Evolutionary conservation across 371 early-diverging fungal genomes (phyloP).

Genomic region (Saksenaea vasiformis): DNA sequence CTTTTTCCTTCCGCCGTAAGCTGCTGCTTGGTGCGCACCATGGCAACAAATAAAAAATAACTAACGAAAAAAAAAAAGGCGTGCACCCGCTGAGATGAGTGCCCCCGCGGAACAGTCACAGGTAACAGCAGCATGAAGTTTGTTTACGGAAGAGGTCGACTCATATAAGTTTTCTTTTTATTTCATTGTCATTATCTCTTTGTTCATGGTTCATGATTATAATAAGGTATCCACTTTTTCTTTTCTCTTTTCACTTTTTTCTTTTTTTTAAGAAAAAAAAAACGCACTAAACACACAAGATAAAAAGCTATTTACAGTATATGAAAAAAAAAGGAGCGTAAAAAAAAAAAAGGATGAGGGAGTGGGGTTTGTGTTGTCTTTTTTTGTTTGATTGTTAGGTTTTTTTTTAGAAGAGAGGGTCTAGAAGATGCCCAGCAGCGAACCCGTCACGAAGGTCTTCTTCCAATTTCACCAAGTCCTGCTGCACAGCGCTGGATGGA

Average conservation of each 20-base stretch:
- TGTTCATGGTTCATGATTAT: constrained; percentile 5
- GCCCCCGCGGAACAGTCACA: neutral
- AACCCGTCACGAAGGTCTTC: constrained; percentile 9
- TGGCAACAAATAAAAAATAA: neutral
- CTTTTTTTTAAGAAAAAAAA: neutral
- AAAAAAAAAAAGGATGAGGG: constrained; percentile 11
- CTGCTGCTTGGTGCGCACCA: constrained; percentile 25
- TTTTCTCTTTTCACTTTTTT: neutral
- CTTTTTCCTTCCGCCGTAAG: constrained; percentile 4
- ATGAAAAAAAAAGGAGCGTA: constrained; percentile 5
- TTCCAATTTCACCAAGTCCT: constrained; percentile 29
- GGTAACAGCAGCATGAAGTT: neutral
- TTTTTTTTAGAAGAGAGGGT: constrained; percentile 27
- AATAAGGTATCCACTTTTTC: constrained; percentile 1
- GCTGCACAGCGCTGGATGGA: constrained; percentile 26
- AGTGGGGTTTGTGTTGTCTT: neutral
- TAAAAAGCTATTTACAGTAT: constrained; percentile 5
- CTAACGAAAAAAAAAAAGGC: neutral
- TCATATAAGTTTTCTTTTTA: neutral
- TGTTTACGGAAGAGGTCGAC: neutral
- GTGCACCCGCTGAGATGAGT: neutral
- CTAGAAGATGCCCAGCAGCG: constrained; percentile 27
- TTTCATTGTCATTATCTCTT: neutral
- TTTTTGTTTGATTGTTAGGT: neutral
- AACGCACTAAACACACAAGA: constrained; percentile 3